A percentile compares a stretch with the other conserved stretches of the same genome.
These are phyloP conservation scores for Aureobasidium zeae DNA, from an alignment of 2,329 filamentous ascomycete species.

Conservation along the genomic window DNA sequence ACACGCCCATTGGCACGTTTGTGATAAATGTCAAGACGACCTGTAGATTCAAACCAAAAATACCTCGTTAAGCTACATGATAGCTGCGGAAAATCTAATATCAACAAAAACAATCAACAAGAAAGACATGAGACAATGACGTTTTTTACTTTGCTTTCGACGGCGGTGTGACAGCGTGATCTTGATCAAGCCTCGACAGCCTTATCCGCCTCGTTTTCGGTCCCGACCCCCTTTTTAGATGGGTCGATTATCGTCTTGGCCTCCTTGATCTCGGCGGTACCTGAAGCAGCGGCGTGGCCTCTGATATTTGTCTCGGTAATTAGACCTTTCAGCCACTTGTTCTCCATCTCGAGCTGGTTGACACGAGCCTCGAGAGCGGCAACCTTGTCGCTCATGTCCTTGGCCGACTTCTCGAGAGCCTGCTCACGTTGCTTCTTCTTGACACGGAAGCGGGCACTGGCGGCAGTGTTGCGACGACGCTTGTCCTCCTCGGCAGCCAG, in stretches of 20 bases:
- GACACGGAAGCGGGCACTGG: constrained; percentile 44
- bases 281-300: constrained; percentile 13
- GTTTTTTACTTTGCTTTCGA: constrained; percentile 3
- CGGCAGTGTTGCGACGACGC: constrained; percentile 44
- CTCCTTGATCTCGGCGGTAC: background rate
- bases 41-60: too few species aligned
- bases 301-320: constrained; percentile 41
- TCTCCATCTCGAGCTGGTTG: constrained; percentile 44
- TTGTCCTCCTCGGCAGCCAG: constrained; percentile 45
- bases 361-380: constrained; percentile 37
- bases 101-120: constrained; percentile 4
- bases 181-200: constrained; percentile 7
- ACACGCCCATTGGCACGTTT: constrained; percentile 7
- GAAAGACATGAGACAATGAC: background rate
- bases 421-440: constrained; percentile 49
- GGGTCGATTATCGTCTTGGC: background rate
- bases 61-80: too few species aligned
- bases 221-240: constrained; percentile 13
- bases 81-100: too few species aligned
- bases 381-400: constrained; percentile 43
- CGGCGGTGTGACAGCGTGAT: background rate
- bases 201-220: constrained; percentile 6
- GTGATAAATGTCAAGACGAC: constrained; percentile 1
- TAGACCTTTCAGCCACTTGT: constrained; percentile 43
- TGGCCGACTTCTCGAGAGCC: constrained; percentile 42